phyloP scores from a whole-genome alignment of 257 asterid species.

The Rhazya stricta region DNA sequence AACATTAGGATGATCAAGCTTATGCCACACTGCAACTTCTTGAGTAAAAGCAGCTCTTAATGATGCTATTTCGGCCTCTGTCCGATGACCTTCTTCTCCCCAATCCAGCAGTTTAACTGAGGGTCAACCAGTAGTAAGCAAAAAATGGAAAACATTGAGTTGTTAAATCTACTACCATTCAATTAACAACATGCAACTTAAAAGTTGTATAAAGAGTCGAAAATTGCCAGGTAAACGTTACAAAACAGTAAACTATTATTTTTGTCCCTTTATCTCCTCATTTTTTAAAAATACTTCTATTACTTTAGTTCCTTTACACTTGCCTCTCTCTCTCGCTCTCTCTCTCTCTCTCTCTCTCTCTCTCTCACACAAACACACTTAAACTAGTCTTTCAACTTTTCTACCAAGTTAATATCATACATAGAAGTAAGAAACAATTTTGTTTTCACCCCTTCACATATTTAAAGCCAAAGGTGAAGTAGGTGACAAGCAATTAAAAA shows the following conservation, averaged over 20 bases:
- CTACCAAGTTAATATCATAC: background rate
- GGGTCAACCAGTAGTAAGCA: conserved; percentile 23
- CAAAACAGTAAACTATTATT: background rate
- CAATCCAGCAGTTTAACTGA: conserved; percentile 84
- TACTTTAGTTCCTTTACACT: background rate
- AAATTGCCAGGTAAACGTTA: background rate
- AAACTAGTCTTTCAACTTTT: background rate
- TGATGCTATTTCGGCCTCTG: conserved; percentile 68
- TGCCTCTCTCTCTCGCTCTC: no score
- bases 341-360: background rate
- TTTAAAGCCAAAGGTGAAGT: background rate
- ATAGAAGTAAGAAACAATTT: background rate
- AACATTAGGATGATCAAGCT: conserved; percentile 85
- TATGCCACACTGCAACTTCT: conserved; percentile 93
- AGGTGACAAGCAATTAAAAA: background rate
- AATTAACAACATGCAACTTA: background rate
- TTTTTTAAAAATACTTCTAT: background rate
- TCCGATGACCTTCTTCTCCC: conserved; percentile 88
- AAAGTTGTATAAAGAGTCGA: background rate
- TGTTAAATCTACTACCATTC: background rate
- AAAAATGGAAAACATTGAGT: background rate
- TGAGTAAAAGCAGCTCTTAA: conserved; percentile 80
- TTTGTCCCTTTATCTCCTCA: background rate
- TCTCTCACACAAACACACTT: background rate
- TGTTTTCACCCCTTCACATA: background rate